phyloP scores from a whole-genome alignment of 148 eudicot species.

The Persicaria tinctoria region DNA sequence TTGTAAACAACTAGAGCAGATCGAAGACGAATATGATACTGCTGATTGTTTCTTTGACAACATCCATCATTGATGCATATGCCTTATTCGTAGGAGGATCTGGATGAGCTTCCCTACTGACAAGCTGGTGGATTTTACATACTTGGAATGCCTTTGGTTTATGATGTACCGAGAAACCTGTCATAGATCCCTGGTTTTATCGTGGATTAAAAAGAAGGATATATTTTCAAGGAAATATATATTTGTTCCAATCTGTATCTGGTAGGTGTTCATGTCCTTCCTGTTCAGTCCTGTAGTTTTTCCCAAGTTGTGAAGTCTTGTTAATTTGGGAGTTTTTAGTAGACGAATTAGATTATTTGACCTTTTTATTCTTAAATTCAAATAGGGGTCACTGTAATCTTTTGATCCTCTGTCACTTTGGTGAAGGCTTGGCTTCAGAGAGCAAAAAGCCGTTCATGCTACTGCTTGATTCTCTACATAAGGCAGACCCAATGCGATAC shows the following conservation, averaged over 20 bases:
- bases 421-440: slow-evolving; percentile 28
- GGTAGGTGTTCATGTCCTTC: slow-evolving; percentile 30
- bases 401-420: slow-evolving; percentile 58
- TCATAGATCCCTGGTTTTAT: slow-evolving; percentile 30
- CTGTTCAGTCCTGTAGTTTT: not conserved
- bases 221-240: slow-evolving; percentile 67
- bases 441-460: slow-evolving; percentile 45
- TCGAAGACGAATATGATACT: not conserved
- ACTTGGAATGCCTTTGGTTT: slow-evolving; percentile 46
- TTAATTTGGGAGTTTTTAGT: not conserved
- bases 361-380: not conserved
- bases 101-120: slow-evolving; percentile 40
- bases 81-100: slow-evolving; percentile 26
- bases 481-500: slow-evolving; percentile 26
- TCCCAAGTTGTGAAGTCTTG: not conserved
- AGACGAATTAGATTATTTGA: not conserved
- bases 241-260: slow-evolving; percentile 55
- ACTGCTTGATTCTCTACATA: slow-evolving; percentile 54
- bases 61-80: not conserved
- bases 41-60: not conserved
- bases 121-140: slow-evolving; percentile 27
- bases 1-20: not conserved
- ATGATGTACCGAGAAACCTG: slow-evolving; percentile 22
- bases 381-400: slow-evolving; percentile 69
- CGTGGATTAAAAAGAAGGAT: slow-evolving; percentile 31